phyloP scores from a whole-genome alignment of 768 basidiomycete species.

The Russula dissimulans region DNA sequence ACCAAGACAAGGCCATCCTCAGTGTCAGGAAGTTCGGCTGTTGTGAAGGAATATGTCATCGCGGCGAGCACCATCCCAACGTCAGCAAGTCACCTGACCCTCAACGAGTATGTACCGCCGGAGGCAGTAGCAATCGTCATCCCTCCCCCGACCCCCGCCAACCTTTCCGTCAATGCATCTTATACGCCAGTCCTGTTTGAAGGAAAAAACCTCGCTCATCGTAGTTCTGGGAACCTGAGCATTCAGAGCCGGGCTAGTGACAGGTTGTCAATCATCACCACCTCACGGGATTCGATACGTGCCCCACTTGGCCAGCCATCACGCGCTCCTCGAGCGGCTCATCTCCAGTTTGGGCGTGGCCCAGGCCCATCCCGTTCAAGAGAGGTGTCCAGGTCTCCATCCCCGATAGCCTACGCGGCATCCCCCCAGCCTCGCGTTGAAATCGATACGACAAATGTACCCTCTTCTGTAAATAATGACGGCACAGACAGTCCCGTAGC shows the following conservation, averaged over 20 bases:
- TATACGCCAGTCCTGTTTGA: not conserved
- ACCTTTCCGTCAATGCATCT: not conserved
- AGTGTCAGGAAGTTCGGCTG: not conserved
- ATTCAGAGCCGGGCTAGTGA: constrained; percentile 2
- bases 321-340: not conserved
- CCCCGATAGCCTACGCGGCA: not conserved
- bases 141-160: not conserved
- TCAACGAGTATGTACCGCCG: not conserved
- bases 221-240: not conserved
- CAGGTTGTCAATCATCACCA: not conserved
- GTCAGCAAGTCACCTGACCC: not conserved
- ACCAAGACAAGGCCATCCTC: not conserved
- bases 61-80: not conserved
- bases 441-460: not conserved
- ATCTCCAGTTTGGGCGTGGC: constrained; percentile 4
- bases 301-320: not conserved
- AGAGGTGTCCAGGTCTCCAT: not conserved
- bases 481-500: not conserved
- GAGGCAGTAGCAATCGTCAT: no score
- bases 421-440: not conserved
- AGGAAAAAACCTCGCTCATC: not conserved
- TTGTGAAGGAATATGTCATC: not conserved
- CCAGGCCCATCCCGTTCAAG: not conserved
- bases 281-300: not conserved
- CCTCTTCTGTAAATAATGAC: not conserved